Evolutionary conservation across 2,329 filamentous ascomycete genomes (phyloP), one percentile per base, ranked within the genome.

Genomic region (Aspergillus clavatus): DNA sequence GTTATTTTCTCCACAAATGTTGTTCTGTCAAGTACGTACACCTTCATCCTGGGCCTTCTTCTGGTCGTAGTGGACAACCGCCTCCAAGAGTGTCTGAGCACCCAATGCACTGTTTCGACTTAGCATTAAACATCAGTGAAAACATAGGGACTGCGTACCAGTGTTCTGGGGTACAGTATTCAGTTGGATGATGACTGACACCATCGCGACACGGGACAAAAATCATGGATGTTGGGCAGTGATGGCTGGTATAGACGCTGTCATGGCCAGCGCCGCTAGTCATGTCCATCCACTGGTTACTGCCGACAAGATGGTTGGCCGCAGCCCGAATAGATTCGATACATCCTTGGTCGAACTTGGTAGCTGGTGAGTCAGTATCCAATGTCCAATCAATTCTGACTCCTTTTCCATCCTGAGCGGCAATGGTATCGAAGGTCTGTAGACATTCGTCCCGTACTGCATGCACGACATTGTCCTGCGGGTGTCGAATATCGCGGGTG

Each of bases 401-500:
- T 0, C 72, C 70, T 31, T 80, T 65, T 37, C 78, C 71, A 33
- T 79, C 70, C 18, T 78, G 77, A 0, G 66, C 62, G 0, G 80
- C 80, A 31, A 86, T 78, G 7, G 55, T 58, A 0, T 67, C 67
- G 58, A 86, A 86, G 33, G 79, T 75, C 1, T 56, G 50, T 38
- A 73, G 73, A 22, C 84, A 71, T 27, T 74, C 69, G 1, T 71
- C 61, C 53, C 83, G 80, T 31, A 86, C 72, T 4, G 67, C 61
- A 3, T 75, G 68, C 1, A 86, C 73, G 1, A 72, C 76, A 8
- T 64, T 64, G 58, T 86, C 77, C 4, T 72, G 66, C 11, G 70
- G 74, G 2, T 79, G 74, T 12, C 84, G 77, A 41, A 87, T 78
- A 54, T 87, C 84, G 5, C 87, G 72, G 7, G 76, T 80, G 59